Base-by-base conservation (phyloP, 108 stramenopile species). In the Chaetoceros tenuissimus region DNA sequence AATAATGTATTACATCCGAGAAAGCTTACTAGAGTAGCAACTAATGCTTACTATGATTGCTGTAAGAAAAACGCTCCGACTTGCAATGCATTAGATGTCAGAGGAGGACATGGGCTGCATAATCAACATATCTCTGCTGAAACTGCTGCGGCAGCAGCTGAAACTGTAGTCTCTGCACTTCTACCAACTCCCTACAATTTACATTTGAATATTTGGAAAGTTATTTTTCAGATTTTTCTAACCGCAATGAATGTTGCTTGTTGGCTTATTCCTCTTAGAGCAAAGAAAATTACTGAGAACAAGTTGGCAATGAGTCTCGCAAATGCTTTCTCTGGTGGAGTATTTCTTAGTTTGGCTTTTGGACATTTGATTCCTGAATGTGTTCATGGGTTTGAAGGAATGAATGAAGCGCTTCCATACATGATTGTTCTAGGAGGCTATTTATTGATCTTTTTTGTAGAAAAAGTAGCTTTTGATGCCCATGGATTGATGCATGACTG, bases 301-400 rank as follows among this genome's bases (percentile, higher is more conserved):
- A 80, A 89, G 64, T 43, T 86, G 30, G 82, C 76, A 17, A 74
- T 96, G 2, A 64, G 68, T 28, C 52, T 98, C 58, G 94, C 96
- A n/a, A 96, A 95, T 68, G 86, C 94, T 57, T 98, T 98, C 70
- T 84, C 87, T 26, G 97, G 97, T 10, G 97, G 97, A 24, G 94
- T 98, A 44, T 98, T 98, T 68, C 68, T 98, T 31, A 81, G 80
- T 16, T 68, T 98, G 49, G 95, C 96, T 24, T 97, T 98, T 68
- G 94, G 94, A 2, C 97, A 98, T 74, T 78, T 98, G 73, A 84
- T 98, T 50, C 97, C 97, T 1, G 94, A 98, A 63, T 87, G 94
- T 51, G 75, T 85, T 16, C 81, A 92, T 54, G 93, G 89, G 22
- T 95, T 95, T 67, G 72, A 84, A 50, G 70, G 67, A n/a, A 44